phyloP scores from a whole-genome alignment of 78 protist genomes.

The Corallochytrium limacisporum region DNA sequence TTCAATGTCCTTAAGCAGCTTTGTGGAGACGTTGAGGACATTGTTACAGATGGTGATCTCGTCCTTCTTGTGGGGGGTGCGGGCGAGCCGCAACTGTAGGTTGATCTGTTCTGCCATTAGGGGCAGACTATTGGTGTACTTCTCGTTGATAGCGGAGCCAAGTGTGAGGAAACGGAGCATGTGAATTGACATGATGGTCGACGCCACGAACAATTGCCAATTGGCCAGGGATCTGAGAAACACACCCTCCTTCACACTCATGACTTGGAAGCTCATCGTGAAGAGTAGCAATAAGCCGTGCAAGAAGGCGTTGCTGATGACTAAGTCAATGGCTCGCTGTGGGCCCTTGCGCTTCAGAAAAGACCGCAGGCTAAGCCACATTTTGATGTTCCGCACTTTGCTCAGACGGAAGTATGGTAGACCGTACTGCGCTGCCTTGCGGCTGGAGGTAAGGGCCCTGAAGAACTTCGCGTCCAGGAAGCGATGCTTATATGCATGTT shows the following conservation, averaged over 20 bases:
- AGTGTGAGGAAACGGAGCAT: conserved; percentile 16
- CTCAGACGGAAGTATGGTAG: conserved; percentile 28
- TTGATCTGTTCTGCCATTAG: conserved; percentile 35
- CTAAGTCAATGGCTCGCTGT: conserved; percentile 12
- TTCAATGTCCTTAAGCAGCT: conserved; percentile 21
- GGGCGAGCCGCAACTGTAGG: conserved; percentile 19
- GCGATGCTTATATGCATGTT: conserved; percentile 19
- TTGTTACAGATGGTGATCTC: conserved; percentile 16
- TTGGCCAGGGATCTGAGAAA: neutral
- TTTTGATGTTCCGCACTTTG: conserved; percentile 28
- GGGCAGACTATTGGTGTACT: neutral
- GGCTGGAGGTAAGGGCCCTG: conserved; percentile 11
- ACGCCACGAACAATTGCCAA: conserved; percentile 6
- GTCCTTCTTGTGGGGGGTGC: conserved; percentile 9
- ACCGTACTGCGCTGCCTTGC: neutral
- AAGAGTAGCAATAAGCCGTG: conserved; percentile 1
- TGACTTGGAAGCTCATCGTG: neutral
- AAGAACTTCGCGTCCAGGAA: conserved; percentile 27
- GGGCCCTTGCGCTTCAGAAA: conserved; percentile 16
- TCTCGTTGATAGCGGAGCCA: conserved; percentile 16
- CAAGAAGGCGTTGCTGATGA: conserved; percentile 13
- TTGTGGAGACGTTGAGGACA: conserved; percentile 2
- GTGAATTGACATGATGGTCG: neutral
- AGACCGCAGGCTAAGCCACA: conserved; percentile 34
- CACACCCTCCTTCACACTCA: neutral